Evolutionary conservation across 1,284 basidiomycete genomes (phyloP), one percentile per base, ranked within the genome.

Genomic region (Ceratobasidium sp.): DNA sequence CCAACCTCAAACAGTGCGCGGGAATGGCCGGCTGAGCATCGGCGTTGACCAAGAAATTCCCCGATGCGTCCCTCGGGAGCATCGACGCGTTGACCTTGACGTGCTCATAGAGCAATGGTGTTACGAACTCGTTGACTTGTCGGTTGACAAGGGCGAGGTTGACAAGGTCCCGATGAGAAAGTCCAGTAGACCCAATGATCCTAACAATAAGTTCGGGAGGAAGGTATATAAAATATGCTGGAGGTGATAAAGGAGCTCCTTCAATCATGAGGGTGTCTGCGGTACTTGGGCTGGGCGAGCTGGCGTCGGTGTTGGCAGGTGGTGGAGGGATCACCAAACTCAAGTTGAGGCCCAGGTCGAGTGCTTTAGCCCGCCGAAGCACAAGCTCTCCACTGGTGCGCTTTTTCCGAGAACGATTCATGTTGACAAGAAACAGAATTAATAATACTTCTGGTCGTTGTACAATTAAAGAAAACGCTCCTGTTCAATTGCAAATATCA

Each of bases 321-420:
- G 62, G 62, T 29, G 33, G 62, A 19, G 62, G 62, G 21, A 66
- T 50, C 14, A 66, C 52, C 6, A 66, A 21, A 23, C 46, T 52
- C 41, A 66, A 27, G 62, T 66, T 56, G 25, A 66, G 41, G 16
- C 50, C 62, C 3, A 66, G 62, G 42, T 66, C 62, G 27, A 66
- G 33, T n/a, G 36, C 49, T 30, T 66, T 66, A 8, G 50, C 25
- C 39, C 62, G 33, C 41, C 62, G 50, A 27, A 44, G 41, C 23
- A 46, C 36, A 33, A 66, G 25, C 21, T 52, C 62, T 7, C 62
- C 52, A 30, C 21, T 23, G 19, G 62, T 44, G 39, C 62, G 62
- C 62, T 66, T 66, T 66, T 66, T 66, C 9, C 62, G 49, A 66
- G 62, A 54, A n/a, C 41, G 50, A 23, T 66, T n/a, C 62, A 66